Evolutionary conservation across 352 stramenopile genomes (phyloP).

Genomic region (Phytophthora multivora): DNA sequence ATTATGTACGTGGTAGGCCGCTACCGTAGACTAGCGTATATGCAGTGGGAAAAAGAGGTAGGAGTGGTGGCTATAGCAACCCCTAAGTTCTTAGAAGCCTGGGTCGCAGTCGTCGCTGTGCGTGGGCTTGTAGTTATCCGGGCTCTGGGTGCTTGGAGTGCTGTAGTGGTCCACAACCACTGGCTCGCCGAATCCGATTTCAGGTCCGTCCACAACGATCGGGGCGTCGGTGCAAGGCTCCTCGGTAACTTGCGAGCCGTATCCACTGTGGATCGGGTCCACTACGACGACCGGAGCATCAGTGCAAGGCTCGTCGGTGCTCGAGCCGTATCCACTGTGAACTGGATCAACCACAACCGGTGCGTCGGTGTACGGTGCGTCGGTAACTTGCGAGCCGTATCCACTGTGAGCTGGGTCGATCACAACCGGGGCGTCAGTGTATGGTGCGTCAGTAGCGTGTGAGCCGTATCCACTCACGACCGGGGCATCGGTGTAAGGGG

Average conservation of each 20-base stretch:
- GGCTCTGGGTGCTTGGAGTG: background rate
- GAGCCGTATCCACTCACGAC: background rate
- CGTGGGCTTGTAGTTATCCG: background rate
- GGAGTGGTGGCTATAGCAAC: background rate
- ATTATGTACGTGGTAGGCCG: background rate
- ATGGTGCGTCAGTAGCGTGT: background rate
- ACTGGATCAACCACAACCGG: too few relatives aligned
- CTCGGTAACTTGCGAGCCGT: background rate
- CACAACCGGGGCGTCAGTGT: background rate
- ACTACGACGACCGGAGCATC: background rate
- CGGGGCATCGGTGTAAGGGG: background rate
- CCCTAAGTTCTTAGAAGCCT: conserved; percentile 6
- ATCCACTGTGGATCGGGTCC: background rate
- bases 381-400: background rate
- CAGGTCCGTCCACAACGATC: conserved; percentile 6
- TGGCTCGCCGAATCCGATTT: conserved; percentile 4
- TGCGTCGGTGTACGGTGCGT: background rate
- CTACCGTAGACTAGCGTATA: background rate
- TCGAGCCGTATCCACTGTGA: background rate
- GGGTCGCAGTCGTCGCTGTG: conserved; percentile 16
- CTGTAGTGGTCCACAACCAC: conserved; percentile 4
- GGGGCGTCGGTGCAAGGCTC: conserved; percentile 9
- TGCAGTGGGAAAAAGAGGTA: conserved; percentile 1
- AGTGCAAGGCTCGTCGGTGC: background rate
- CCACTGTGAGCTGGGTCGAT: background rate